Percentiles rank a stretch among this genome's conserved stretches.
Evolutionary conservation across 2,329 filamentous ascomycete genomes (phyloP).

Genomic region (Epichloe elymi): DNA sequence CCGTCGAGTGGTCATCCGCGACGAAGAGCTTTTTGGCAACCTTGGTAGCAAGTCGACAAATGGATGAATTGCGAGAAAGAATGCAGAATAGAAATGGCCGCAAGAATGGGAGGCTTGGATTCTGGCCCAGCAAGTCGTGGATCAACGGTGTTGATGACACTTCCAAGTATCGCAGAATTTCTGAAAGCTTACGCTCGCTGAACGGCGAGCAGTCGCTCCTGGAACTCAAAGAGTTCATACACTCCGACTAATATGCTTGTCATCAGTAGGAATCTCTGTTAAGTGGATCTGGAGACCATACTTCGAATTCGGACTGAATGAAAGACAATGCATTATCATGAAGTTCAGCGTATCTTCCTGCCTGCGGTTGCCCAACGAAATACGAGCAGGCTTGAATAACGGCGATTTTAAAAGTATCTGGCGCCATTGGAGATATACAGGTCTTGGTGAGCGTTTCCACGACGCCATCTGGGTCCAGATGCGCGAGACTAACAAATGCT

Average conservation of each 20-base stretch:
- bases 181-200: slow-evolving; percentile 23
- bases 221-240: slow-evolving; percentile 5
- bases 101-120: slow-evolving; percentile 23
- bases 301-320: slow-evolving; percentile 22
- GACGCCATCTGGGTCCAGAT: slow-evolving; percentile 46
- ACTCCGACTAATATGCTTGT: slow-evolving; percentile 1
- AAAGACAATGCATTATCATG: slow-evolving; percentile 43
- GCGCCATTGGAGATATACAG: slow-evolving; percentile 44
- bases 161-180: slow-evolving; percentile 38
- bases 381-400: slow-evolving; percentile 49
- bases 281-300: not conserved
- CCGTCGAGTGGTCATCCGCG: slow-evolving; percentile 16
- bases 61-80: slow-evolving; percentile 35
- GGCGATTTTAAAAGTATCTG: slow-evolving; percentile 47
- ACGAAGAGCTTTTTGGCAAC: slow-evolving; percentile 36
- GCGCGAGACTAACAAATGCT: slow-evolving; percentile 50
- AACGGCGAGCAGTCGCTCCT: slow-evolving; percentile 15
- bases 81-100: slow-evolving; percentile 41
- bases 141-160: slow-evolving; percentile 29
- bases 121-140: slow-evolving; percentile 16
- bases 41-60: slow-evolving; percentile 33
- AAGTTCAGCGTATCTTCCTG: slow-evolving; percentile 37
- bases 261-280: not conserved
- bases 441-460: slow-evolving; percentile 42
- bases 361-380: slow-evolving; percentile 40